Evolutionary conservation across 108 stramenopile genomes (phyloP).

Genomic region (Nannochloropsis salina): DNA sequence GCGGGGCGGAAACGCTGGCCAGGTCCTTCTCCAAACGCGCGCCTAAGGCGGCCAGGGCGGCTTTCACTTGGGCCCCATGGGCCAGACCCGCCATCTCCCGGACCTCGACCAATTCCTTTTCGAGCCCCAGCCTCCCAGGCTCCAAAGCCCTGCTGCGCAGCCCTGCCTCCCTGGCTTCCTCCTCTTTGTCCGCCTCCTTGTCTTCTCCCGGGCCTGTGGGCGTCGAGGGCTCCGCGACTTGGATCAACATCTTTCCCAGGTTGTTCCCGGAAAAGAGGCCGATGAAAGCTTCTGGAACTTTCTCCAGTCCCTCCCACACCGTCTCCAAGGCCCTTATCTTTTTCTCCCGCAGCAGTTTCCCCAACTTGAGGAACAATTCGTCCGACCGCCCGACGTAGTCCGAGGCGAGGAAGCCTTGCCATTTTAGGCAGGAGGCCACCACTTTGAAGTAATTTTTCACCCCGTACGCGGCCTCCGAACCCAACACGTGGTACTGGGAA

Average conservation of each 20-base stretch:
- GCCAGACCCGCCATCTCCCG: not conserved
- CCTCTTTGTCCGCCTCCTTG: not conserved
- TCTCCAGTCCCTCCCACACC: not conserved
- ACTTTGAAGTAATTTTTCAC: slow-evolving; percentile 2
- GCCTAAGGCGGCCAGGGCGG: not conserved
- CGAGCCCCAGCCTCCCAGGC: not conserved
- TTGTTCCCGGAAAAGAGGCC: not conserved
- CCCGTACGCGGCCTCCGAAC: not conserved
- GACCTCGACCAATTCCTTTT: not conserved
- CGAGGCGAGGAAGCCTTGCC: not conserved
- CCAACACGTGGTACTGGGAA: slow-evolving; percentile 21
- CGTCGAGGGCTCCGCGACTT: slow-evolving; percentile 15
- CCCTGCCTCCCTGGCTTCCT: not conserved
- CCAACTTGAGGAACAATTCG: not conserved
- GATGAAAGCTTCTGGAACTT: not conserved
- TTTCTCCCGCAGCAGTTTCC: not conserved
- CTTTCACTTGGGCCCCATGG: not conserved
- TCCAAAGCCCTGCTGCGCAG: not conserved
- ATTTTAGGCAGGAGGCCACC: not conserved
- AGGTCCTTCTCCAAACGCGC: not conserved
- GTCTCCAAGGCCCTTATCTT: not conserved
- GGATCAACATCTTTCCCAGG: slow-evolving; percentile 12
- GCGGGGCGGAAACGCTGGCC: not conserved
- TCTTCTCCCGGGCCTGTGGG: not conserved
- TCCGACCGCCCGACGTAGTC: not conserved